These are phyloP conservation scores for Globisporangium spinosum DNA, from an alignment of 352 stramenopile species.

Conservation along the genomic window DNA sequence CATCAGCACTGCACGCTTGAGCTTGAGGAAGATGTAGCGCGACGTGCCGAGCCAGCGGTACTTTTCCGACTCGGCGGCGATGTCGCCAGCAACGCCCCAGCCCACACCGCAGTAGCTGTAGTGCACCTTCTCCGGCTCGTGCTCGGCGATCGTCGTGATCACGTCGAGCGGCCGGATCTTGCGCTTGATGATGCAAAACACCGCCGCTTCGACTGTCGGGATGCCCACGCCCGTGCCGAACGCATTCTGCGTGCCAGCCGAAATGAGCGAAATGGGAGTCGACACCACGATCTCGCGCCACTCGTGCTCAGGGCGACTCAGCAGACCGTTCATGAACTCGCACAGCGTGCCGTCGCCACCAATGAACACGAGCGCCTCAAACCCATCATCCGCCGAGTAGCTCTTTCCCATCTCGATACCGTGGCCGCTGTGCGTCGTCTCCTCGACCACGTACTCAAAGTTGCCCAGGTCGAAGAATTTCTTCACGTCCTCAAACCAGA, in stretches of 20 bases:
- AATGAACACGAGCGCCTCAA: constrained; percentile 78
- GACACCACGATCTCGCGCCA: constrained; percentile 80
- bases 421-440: constrained; percentile 71
- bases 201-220: constrained; percentile 53
- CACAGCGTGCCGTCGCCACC: constrained; percentile 72
- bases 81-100: constrained; percentile 73
- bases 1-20: constrained; percentile 56
- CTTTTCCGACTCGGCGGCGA: constrained; percentile 72
- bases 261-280: constrained; percentile 79
- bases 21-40: constrained; percentile 75
- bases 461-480: constrained; percentile 75
- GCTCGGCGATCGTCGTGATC: constrained; percentile 53
- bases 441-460: constrained; percentile 71
- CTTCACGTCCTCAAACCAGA: constrained; percentile 73
- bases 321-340: constrained; percentile 81
- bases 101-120: constrained; percentile 84
- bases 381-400: constrained; percentile 71
- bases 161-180: constrained; percentile 80
- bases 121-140: constrained; percentile 61
- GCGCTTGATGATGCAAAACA: constrained; percentile 83
- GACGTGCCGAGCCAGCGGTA: constrained; percentile 76
- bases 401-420: constrained; percentile 72
- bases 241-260: constrained; percentile 78
- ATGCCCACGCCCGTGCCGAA: constrained; percentile 73
- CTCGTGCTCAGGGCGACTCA: constrained; percentile 67